Evolutionary conservation across 208 protist species (phyloP), one percentile per base, ranked within the genome.

Genomic region (Crithidia acanthocephali): DNA sequence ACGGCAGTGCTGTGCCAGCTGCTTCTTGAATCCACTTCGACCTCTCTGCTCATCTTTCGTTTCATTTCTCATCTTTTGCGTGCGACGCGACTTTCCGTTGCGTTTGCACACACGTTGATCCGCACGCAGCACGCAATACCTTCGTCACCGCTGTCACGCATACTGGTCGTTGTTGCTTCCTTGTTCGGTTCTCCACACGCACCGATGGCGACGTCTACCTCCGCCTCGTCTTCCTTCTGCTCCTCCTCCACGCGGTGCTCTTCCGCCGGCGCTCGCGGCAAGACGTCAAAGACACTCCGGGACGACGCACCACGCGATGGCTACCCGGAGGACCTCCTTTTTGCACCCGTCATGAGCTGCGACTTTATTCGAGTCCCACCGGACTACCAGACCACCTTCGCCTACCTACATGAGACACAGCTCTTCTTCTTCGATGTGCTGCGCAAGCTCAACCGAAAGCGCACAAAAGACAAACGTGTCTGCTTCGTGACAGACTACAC

Each of bases 401-500:
- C 40, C 20, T 76, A 75, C 37, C 60, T 86, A 42, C 56, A 53
- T 18, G 70, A 51, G 9, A 65, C 57, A 0, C 68, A 67, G 1
- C 32, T 87, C 30, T 81, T 72, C 30, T 87, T 81, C 27, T 71
- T 83, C 7, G 52, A 61, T 11, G 42, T 72, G n/a, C 37, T 81
- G 48, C 57, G 56, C 1, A 75, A 76, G 45, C 6, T 76, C 4
- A 81, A 73, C 28, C 59, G 74, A 0, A 25, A 51, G 16, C 50
- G 30, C 33, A 11, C 35, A 5, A 68, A 44, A 9, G 58, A 78
- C 58, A 68, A 44, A 25, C 72, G 84, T 13, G 57, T 88, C 5
- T 74, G 73, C 66, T 80, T 86, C 50, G 35, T 88, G 4, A 85
- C 76, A 18, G 76, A 85, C 30, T 72, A 76, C 59, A 74, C 74